phyloP scores from a whole-genome alignment of 768 basidiomycete species.

The Roridomyces roridus region DNA sequence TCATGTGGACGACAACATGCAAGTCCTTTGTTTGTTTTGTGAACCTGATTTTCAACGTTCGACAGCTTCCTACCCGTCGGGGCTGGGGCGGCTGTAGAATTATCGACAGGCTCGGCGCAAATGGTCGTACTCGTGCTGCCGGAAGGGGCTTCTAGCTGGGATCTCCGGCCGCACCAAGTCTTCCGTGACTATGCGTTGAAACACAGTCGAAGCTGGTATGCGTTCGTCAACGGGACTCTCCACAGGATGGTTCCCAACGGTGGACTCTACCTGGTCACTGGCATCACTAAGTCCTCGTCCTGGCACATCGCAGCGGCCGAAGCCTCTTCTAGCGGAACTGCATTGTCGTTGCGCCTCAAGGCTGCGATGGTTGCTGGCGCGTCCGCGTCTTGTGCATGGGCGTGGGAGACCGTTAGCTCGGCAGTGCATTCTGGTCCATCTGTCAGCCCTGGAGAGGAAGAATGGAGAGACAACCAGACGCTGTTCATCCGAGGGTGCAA shows the following conservation, averaged over 20 bases:
- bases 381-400: slow-evolving; percentile 1
- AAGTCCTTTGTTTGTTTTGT: not conserved
- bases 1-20: not conserved
- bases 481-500: too few species aligned
- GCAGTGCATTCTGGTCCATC: too few species aligned
- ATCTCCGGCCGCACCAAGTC: not conserved
- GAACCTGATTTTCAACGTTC: not conserved
- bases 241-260: not conserved
- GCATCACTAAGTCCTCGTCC: slow-evolving; percentile 4
- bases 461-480: too few species aligned
- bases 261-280: slow-evolving; percentile 9
- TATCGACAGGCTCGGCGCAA: not conserved
- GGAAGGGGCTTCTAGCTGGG: not conserved
- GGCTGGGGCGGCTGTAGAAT: not conserved
- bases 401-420: not conserved
- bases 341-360: slow-evolving; percentile 9
- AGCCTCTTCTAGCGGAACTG: not conserved
- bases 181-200: not conserved
- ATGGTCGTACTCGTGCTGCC: not conserved
- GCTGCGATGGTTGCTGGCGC: not conserved
- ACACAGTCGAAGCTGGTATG: not conserved
- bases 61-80: not conserved
- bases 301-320: slow-evolving; percentile 4
- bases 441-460: too few species aligned
- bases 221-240: not conserved